Percentiles rank a stretch among this genome's conserved stretches.
phyloP scores from a whole-genome alignment of 108 stramenopile genomes.

The Cyclotella baltica region DNA sequence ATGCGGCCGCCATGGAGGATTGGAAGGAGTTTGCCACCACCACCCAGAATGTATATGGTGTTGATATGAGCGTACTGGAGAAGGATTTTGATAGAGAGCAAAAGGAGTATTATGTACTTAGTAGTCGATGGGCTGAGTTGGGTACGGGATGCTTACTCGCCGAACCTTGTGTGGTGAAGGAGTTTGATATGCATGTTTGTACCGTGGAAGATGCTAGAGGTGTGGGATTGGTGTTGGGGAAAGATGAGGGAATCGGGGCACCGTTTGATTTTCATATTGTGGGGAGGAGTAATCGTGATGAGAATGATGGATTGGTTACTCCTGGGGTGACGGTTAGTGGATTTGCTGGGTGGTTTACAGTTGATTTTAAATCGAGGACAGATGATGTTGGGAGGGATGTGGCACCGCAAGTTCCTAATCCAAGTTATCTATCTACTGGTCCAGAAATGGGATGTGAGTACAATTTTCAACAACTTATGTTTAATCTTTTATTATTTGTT shows the following conservation, averaged over 20 bases:
- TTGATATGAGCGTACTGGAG: constrained; percentile 89
- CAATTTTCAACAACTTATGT: not conserved
- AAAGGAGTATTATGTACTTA: constrained; percentile 93
- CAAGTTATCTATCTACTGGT: constrained; percentile 90
- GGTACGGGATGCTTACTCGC: constrained; percentile 82
- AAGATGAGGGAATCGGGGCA: constrained; percentile 52
- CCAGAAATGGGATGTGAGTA: constrained; percentile 88
- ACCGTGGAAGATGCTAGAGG: constrained; percentile 93
- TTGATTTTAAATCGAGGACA: constrained; percentile 90
- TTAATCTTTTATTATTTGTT: not conserved
- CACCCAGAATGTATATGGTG: constrained; percentile 87
- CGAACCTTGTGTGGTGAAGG: constrained; percentile 78
- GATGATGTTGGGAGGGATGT: constrained; percentile 68
- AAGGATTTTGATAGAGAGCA: constrained; percentile 93
- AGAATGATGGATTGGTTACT: constrained; percentile 12
- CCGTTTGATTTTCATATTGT: constrained; percentile 81
- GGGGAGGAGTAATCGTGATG: constrained; percentile 47
- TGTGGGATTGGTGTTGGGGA: constrained; percentile 56
- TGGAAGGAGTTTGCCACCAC: constrained; percentile 91
- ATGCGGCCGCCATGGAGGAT: constrained; percentile 88
- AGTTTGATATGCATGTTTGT: constrained; percentile 92
- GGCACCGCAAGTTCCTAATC: constrained; percentile 78
- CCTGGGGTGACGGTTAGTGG: constrained; percentile 80
- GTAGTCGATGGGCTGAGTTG: constrained; percentile 94
- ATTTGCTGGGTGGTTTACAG: constrained; percentile 98